Evolutionary conservation across 1,139 yeast genomes (phyloP).

Genomic region (Saccharomyces hybrid): DNA sequence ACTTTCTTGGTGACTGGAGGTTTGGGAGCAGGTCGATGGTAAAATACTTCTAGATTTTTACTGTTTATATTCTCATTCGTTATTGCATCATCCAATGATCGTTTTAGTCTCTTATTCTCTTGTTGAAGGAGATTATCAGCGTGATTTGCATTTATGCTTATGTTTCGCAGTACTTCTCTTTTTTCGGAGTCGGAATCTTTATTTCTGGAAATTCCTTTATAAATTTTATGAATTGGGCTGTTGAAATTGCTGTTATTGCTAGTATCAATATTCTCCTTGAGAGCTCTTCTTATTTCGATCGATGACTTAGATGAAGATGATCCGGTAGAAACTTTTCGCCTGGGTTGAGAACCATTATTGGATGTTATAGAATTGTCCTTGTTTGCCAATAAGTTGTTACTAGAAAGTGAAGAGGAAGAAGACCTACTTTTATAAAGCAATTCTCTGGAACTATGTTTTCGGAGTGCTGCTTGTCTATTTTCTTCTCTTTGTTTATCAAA

Average conservation of each 20-base stretch:
- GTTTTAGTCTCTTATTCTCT: not conserved
- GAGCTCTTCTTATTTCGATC: not conserved
- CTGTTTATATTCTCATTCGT: not conserved
- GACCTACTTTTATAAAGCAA: not conserved
- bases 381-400: not conserved
- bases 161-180: conserved; percentile 26
- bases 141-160: conserved; percentile 23
- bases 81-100: not conserved
- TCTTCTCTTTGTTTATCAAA: conserved; percentile 34
- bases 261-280: not conserved
- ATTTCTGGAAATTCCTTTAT: conserved; percentile 3
- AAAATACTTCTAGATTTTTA: conserved; percentile 3
- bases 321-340: not conserved
- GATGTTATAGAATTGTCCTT: not conserved
- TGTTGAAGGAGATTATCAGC: conserved; percentile 4
- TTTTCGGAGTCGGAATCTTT: conserved; percentile 7
- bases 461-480: conserved; percentile 23
- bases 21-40: conserved; percentile 5
- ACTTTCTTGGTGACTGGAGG: conserved; percentile 16
- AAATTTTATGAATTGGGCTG: not conserved
- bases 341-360: not conserved
- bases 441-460: conserved; percentile 1
- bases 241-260: not conserved
- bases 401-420: not conserved
- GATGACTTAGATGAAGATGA: not conserved